These are phyloP conservation scores for Triglochin maritima DNA, from an alignment of 106 monocot genomes.

Conservation along the genomic window DNA sequence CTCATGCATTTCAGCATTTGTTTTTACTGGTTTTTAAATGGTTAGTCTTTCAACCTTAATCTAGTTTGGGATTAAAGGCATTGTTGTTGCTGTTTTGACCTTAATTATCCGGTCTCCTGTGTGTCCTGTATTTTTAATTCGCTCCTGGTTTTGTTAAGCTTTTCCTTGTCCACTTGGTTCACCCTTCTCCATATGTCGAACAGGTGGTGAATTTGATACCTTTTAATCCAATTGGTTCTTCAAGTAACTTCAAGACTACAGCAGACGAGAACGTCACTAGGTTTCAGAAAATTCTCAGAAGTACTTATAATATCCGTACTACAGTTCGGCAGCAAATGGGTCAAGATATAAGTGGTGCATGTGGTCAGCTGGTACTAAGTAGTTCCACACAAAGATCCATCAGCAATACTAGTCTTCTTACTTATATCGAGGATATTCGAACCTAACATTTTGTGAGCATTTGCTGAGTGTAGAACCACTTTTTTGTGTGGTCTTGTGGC, in stretches of 20 bases:
- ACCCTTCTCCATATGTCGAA: not conserved
- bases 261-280: constrained; percentile 42
- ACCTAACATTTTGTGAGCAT: constrained; percentile 4
- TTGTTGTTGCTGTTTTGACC: too few relatives aligned
- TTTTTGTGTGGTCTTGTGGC: too few relatives aligned
- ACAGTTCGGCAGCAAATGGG: constrained; percentile 86
- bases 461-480: too few relatives aligned
- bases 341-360: constrained; percentile 95
- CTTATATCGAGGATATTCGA: constrained; percentile 84
- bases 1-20: too few relatives aligned
- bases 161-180: too few relatives aligned
- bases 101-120: too few relatives aligned
- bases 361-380: constrained; percentile 87
- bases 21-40: too few relatives aligned
- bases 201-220: constrained; percentile 99
- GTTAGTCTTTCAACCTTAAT: too few relatives aligned
- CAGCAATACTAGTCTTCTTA: constrained; percentile 32
- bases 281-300: constrained; percentile 77
- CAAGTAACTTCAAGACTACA: constrained; percentile 49
- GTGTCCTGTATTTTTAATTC: too few relatives aligned
- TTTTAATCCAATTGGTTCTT: constrained; percentile 66
- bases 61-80: too few relatives aligned
- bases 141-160: too few relatives aligned
- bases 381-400: constrained; percentile 46
- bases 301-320: constrained; percentile 68